Conservation (phyloP, 768 basidiomycete species). For the Lactarius quietus region DNA sequence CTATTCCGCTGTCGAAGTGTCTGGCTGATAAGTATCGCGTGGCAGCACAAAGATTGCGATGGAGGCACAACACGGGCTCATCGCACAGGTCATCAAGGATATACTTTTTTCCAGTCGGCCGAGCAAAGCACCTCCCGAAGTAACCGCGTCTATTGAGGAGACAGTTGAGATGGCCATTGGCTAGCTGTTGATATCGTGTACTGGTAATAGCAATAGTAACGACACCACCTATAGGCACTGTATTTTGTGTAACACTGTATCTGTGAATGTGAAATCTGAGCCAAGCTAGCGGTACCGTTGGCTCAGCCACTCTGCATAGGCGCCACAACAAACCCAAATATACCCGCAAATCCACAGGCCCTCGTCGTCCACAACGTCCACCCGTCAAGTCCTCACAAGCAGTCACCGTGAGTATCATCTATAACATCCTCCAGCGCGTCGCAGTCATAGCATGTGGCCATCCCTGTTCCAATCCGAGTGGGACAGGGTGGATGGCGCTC, state of each 20-base stretch:
- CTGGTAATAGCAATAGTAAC: slow-evolving; percentile 7
- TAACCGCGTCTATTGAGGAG: slow-evolving; percentile 14
- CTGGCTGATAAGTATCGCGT: background rate
- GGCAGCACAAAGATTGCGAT: slow-evolving; percentile 80
- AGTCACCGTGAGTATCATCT: slow-evolving; percentile 32
- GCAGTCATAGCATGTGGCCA: background rate
- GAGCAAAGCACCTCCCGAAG: slow-evolving; percentile 21
- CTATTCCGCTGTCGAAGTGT: background rate
- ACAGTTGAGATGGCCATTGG: slow-evolving; percentile 23
- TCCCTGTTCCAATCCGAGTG: background rate
- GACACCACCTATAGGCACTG: slow-evolving; percentile 2
- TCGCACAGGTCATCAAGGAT: slow-evolving; percentile 91
- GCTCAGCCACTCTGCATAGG: slow-evolving; percentile 6
- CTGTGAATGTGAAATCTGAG: background rate
- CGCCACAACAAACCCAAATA: slow-evolving; percentile 23
- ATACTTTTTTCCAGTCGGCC: slow-evolving; percentile 72
- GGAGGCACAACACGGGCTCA: slow-evolving; percentile 92
- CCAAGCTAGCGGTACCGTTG: background rate
- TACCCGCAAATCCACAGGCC: background rate
- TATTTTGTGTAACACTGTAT: background rate
- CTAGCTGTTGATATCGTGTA: slow-evolving; percentile 5
- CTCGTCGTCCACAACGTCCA: slow-evolving; percentile 32
- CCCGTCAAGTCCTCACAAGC: slow-evolving; percentile 20
- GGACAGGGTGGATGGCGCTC: slow-evolving; percentile 11
- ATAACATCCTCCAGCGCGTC: background rate